phyloP scores from a whole-genome alignment of 169 alveolate genomes.

The Cardiosporidium cionae region DNA sequence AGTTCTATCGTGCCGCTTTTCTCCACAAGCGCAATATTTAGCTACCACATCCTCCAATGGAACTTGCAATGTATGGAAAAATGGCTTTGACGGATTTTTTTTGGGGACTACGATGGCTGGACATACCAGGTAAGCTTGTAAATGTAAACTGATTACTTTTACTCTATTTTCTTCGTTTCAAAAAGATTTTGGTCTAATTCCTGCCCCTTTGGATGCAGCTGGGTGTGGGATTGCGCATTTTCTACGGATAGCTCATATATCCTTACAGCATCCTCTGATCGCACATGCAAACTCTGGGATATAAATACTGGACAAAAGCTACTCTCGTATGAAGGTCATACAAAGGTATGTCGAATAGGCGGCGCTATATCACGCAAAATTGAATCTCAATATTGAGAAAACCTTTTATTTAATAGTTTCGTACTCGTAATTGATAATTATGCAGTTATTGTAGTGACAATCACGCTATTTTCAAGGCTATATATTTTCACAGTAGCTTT shows the following conservation, averaged over 20 bases:
- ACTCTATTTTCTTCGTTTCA: not conserved
- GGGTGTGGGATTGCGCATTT: conserved; percentile 26
- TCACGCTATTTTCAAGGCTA: too few species aligned
- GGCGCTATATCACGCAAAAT: too few species aligned
- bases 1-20: not conserved
- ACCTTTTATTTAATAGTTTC: too few species aligned
- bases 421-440: too few species aligned
- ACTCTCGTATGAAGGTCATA: not conserved
- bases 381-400: too few species aligned
- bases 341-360: not conserved
- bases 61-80: conserved; percentile 1
- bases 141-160: not conserved
- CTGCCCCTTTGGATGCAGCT: not conserved
- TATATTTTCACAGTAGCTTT: too few species aligned
- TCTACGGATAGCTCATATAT: not conserved
- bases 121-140: not conserved
- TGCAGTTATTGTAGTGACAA: too few species aligned
- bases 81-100: not conserved
- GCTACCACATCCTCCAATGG: conserved; percentile 14
- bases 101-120: not conserved
- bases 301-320: conserved; percentile 1
- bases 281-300: conserved; percentile 12
- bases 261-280: conserved; percentile 9
- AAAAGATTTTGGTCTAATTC: not conserved
- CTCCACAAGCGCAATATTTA: not conserved